phyloP scores from a whole-genome alignment of 2,329 filamentous ascomycete genomes.

The Geosmithia morbida region DNA sequence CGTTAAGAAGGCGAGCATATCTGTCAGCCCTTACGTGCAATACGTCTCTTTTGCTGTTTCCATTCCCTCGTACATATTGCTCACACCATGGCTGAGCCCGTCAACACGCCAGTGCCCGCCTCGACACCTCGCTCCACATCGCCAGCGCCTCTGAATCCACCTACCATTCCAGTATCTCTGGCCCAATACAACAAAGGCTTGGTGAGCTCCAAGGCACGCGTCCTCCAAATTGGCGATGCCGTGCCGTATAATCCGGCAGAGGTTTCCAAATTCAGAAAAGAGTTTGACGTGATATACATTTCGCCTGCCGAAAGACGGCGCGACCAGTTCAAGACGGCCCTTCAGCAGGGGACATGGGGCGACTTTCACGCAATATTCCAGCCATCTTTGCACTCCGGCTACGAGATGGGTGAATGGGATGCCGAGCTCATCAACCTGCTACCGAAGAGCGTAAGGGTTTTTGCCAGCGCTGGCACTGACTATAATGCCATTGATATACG shows the following conservation, averaged over 20 bases:
- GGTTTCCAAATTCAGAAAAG: slow-evolving; percentile 24
- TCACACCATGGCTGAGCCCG: slow-evolving; percentile 26
- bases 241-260: slow-evolving; percentile 31
- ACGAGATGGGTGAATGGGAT: slow-evolving; percentile 53
- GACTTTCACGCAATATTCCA: slow-evolving; percentile 40
- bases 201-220: not conserved
- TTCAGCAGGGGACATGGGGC: slow-evolving; percentile 37
- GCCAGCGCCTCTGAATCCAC: slow-evolving; percentile 17
- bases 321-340: slow-evolving; percentile 29
- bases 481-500: slow-evolving; percentile 54
- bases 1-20: not conserved
- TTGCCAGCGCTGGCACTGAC: slow-evolving; percentile 49
- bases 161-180: slow-evolving; percentile 22
- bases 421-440: slow-evolving; percentile 40
- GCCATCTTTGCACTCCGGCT: slow-evolving; percentile 48
- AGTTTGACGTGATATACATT: slow-evolving; percentile 37
- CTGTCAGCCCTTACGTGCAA: not conserved
- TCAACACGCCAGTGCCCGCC: slow-evolving; percentile 28
- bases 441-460: slow-evolving; percentile 41
- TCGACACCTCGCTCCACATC: slow-evolving; percentile 29
- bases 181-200: not conserved
- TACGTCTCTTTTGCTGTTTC: not conserved
- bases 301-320: slow-evolving; percentile 33
- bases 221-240: slow-evolving; percentile 63
- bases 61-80: not conserved